Percentiles rank a stretch among this genome's conserved stretches.
Evolutionary conservation across 805 yeast genomes (phyloP).

Genomic region (Metschnikowia drakensbergensis): DNA sequence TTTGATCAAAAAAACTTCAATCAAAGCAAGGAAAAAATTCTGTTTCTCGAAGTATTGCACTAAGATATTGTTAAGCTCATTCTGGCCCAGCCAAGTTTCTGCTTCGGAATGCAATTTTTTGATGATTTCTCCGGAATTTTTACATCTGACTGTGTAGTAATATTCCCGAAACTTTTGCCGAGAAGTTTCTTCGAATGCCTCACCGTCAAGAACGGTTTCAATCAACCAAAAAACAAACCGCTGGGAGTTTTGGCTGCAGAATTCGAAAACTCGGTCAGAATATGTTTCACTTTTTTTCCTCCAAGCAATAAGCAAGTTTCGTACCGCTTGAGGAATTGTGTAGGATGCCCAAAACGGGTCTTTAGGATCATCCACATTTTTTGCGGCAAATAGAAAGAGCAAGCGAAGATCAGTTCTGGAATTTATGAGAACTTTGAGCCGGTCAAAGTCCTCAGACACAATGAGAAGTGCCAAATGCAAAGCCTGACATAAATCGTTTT

Average conservation of each 20-base stretch:
- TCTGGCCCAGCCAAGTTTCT: conserved; percentile 13
- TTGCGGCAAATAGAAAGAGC: conserved; percentile 5
- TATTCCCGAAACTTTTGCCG: conserved; percentile 7
- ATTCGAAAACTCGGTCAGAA: not conserved
- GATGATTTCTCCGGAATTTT: not conserved
- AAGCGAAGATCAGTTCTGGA: conserved; percentile 12
- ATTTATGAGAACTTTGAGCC: not conserved
- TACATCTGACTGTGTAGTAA: conserved; percentile 5
- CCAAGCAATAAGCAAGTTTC: not conserved
- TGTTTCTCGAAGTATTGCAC: conserved; percentile 5
- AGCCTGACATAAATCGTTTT: not conserved
- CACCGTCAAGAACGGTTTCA: not conserved
- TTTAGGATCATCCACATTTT: not conserved
- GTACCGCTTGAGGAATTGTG: not conserved
- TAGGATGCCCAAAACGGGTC: conserved; percentile 8
- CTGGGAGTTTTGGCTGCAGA: not conserved
- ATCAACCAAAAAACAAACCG: conserved; percentile 13
- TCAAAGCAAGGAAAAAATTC: conserved; percentile 1
- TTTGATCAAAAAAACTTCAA: conserved; percentile 9
- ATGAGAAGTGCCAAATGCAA: not conserved
- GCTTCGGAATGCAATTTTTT: conserved; percentile 7
- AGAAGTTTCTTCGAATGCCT: not conserved
- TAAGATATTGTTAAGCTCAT: conserved; percentile 14
- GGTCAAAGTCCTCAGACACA: not conserved
- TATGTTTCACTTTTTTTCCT: not conserved